phyloP scores from a whole-genome alignment of 371 early-diverging fungal species.

The Rhizopus arrhizus region DNA sequence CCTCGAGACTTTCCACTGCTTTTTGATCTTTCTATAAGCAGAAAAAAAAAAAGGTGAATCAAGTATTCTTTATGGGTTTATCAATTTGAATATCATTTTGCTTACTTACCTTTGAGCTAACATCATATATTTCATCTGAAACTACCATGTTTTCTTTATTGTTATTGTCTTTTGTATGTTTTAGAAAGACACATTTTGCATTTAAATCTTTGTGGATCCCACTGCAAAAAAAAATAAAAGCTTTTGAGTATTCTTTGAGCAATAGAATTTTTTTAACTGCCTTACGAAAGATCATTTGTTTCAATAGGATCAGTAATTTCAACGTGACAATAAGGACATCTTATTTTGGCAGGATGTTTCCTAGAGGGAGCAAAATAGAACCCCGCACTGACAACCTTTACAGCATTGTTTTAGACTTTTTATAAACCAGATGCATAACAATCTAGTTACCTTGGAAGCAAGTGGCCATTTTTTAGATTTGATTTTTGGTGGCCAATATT shows the following conservation, averaged over 20 bases:
- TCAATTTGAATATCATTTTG: background rate
- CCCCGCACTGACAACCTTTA: conserved; percentile 39
- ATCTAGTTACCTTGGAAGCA: conserved; percentile 21
- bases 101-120: background rate
- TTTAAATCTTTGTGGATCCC: conserved; percentile 6
- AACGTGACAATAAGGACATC: conserved; percentile 33
- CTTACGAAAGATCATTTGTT: conserved; percentile 25
- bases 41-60: no score
- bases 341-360: conserved; percentile 14
- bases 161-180: background rate
- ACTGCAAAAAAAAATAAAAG: conserved; percentile 4
- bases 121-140: background rate
- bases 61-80: background rate
- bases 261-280: background rate
- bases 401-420: no score
- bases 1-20: background rate
- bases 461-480: conserved; percentile 11
- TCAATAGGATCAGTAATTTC: conserved; percentile 12
- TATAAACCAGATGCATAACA: no score
- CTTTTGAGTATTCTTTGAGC: background rate
- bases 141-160: conserved; percentile 3
- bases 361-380: conserved; percentile 33
- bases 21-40: background rate
- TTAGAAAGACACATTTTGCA: conserved; percentile 12
- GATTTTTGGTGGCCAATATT: conserved; percentile 36